Base-by-base conservation (phyloP, 208 protist species). In the Naegleria fowleri region DNA sequence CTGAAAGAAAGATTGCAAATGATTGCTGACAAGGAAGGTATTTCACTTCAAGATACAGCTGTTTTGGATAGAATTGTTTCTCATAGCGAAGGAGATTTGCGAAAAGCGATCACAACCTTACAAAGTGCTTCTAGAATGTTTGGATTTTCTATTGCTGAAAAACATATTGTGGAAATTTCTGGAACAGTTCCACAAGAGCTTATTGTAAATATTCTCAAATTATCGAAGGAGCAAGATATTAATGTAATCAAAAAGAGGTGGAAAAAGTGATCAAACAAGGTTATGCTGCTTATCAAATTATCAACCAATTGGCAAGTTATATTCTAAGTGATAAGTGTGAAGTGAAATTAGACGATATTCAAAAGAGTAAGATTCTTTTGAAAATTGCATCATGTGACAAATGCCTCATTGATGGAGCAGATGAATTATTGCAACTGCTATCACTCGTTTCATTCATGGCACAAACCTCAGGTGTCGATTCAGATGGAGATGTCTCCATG, bases 21-120 rank as follows among this genome's bases (percentile, higher is more conserved):
- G 88, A 98, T 99, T 88, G 94, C 95, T 19, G 79, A 93, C 11
- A 85, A 93, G 33, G 99, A 99, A 92, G 92, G 95, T 33, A 93
- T 99, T 85, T 91, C 88, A 19, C 90, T 97, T 52, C 94, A 94
- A 0, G 92, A 94, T 6, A 92, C 94, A 36, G 96, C 94, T 0
- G 90, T 98, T 25, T 33, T 95, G 40, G 93, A 95, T 39, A 41
- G 38, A 15, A 40, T 89, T 5, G 92, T 99, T n/a, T 95, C 98
- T 79, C 29, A 91, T 3, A 94, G 97, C 5, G 98, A 96, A 88
- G 99, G 99, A 19, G 99, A 99, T 93, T 94, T 99, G 93, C 96
- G 99, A 33, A 94, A 96, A 83, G 98, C 98, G 33, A 98, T 99
- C 85, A 99, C 97, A 91, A 95, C 97, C 83, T 93, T 99, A 25